Conservation (phyloP, 2,329 filamentous ascomycete genomes). For the Hypoxylon sp. region DNA sequence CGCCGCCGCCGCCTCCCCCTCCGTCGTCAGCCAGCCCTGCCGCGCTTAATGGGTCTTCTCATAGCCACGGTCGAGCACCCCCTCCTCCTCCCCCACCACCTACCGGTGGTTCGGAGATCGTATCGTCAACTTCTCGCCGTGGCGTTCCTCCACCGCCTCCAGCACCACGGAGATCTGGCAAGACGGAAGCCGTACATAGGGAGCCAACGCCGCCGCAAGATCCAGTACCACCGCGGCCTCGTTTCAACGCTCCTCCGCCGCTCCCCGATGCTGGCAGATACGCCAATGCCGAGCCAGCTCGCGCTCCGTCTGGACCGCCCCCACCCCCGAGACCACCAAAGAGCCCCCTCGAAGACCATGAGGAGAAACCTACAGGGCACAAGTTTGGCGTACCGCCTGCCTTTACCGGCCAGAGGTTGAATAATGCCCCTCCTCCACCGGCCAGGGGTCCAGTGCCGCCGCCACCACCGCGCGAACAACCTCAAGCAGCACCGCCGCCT, state of each 20-base stretch:
- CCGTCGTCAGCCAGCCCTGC: conserved; percentile 29
- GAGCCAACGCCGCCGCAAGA: conserved; percentile 72
- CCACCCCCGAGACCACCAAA: conserved; percentile 75
- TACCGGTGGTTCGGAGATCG: conserved; percentile 42
- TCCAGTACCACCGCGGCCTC: conserved; percentile 71
- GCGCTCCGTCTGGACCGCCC: conserved; percentile 63
- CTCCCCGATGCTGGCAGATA: conserved; percentile 90
- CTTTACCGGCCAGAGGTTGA: conserved; percentile 70
- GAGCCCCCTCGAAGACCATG: conserved; percentile 72
- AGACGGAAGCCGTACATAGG: conserved; percentile 54
- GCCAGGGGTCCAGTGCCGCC: conserved; percentile 76
- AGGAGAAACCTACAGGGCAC: conserved; percentile 55
- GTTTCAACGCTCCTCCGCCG: conserved; percentile 87
- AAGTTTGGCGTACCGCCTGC: conserved; percentile 82
- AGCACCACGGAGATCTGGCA: conserved; percentile 66
- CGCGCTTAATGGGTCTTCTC: conserved; percentile 44
- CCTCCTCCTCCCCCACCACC: conserved; percentile 49
- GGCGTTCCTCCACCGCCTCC: conserved; percentile 63
- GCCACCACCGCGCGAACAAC: conserved; percentile 64
- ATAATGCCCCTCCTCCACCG: conserved; percentile 73
- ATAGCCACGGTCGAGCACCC: conserved; percentile 51
- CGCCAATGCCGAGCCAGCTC: conserved; percentile 62
- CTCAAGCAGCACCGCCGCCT: conserved; percentile 49
- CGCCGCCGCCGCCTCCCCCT: conserved; percentile 53
- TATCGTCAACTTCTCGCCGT: conserved; percentile 51